phyloP scores from a whole-genome alignment of 306 rosid genomes.

The Argentina anserina region DNA sequence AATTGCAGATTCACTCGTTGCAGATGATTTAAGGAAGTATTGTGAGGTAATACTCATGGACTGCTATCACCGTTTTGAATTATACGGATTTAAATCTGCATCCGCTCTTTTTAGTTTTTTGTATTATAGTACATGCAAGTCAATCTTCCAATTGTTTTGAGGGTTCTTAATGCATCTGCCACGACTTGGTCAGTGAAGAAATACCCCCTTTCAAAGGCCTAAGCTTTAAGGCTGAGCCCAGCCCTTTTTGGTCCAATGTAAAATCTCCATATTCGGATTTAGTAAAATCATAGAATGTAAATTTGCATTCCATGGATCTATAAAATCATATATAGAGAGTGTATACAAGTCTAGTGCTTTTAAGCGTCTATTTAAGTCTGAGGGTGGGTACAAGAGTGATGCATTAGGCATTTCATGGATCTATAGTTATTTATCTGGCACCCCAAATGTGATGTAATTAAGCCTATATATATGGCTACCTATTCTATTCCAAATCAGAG shows the following conservation, averaged over 20 bases:
- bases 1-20: slow-evolving; percentile 84
- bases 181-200: neutral
- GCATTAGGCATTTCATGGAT: neutral
- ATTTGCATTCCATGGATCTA: too few relatives aligned
- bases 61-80: neutral
- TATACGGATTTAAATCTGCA: neutral
- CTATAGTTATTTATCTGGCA: neutral
- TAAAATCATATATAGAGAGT: neutral
- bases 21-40: slow-evolving; percentile 68
- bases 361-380: too few relatives aligned
- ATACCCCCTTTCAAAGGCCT: neutral
- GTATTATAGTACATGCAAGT: neutral
- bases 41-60: slow-evolving; percentile 61
- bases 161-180: neutral
- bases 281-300: neutral
- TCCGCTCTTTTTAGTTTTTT: neutral
- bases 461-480: neutral
- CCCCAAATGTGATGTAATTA: too few relatives aligned
- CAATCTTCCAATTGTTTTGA: neutral
- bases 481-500: neutral
- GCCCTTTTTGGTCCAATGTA: neutral
- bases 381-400: neutral
- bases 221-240: neutral
- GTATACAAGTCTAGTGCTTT: neutral
- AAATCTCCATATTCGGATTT: neutral